A percentile compares a stretch with the other conserved stretches of the same genome.
These are phyloP conservation scores for Rubia tinctorum DNA, from an alignment of 305 asterid genomes.

Conservation along the genomic window DNA sequence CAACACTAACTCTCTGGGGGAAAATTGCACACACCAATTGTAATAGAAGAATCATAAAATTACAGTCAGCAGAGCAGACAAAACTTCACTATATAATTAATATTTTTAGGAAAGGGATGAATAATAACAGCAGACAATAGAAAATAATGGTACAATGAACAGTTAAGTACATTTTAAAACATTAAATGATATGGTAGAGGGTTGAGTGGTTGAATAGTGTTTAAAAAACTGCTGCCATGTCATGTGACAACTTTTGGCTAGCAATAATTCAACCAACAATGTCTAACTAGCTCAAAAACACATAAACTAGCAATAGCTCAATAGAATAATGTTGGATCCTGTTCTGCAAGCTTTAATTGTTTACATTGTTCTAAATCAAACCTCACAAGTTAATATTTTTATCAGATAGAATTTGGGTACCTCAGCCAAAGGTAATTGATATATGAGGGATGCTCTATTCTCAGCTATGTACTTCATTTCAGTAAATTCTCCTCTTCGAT, in stretches of 20 bases:
- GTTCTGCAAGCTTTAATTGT: background rate
- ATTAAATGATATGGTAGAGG: background rate
- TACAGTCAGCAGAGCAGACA: background rate
- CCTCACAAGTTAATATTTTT: background rate
- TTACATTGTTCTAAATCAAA: background rate
- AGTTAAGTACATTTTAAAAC: background rate
- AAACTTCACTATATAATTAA: background rate
- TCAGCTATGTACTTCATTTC: constrained; percentile 92
- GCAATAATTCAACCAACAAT: no score
- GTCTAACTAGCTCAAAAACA: background rate
- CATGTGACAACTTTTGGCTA: background rate
- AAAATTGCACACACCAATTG: background rate
- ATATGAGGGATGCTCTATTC: constrained; percentile 69
- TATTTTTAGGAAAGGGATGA: background rate
- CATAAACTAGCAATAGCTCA: background rate
- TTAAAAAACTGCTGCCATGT: background rate
- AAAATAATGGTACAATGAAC: background rate
- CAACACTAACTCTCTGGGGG: background rate
- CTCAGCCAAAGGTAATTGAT: constrained; percentile 97
- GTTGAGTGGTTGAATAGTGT: background rate
- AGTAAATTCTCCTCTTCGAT: constrained; percentile 91
- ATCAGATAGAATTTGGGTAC: constrained; percentile 31
- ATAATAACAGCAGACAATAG: background rate
- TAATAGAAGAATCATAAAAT: background rate
- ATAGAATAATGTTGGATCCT: background rate